Evolutionary conservation across 2,329 filamentous ascomycete genomes (phyloP), one percentile per base, ranked within the genome.

Genomic region (Colletotrichum karsti): DNA sequence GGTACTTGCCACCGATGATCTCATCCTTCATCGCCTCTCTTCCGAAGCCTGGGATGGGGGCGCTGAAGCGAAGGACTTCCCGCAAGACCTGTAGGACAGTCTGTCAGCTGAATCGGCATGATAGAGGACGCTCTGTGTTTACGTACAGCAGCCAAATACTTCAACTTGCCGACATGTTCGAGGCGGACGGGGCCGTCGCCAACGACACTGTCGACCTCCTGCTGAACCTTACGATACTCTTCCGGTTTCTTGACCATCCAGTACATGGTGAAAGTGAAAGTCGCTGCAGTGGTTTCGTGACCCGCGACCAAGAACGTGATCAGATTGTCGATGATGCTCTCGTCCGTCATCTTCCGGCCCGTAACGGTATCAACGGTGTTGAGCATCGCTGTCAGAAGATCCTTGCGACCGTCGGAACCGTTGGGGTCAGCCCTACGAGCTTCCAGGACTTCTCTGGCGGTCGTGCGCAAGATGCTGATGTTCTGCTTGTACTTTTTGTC

Each of bases 261-360:
- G 73, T 90, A 91, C 60, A 92, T 87, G 0, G 86, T 79, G 72
- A 92, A 93, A 0, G 90, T 87, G 7, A 93, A 77, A 6, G 91
- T 79, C 2, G 91, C 91, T 2, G 89, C 88, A 0, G 92, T 92
- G 0, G 92, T 94, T 69, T 92, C 91, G 72, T 92, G 90, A 5
- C 90, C 87, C 54, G 89, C 89, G 69, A 90, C 87, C 13, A 92
- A 77, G 72, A 92, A 92, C 0, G 90, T 92, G 61, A 91, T 88
- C 79, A 93, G 87, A 71, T 93, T 92, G 75, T 91, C 84, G 24
- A 87, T 83, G 70, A 92, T 91, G 33, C 82, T 85, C 3, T 85
- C 80, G 71, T 91, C 87, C 0, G 81, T 84, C 75, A 93, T 81
- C 7, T 83, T 83, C 70, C 88, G 80, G 7, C 90, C 90, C 2